Percentiles rank a stretch among this genome's conserved stretches.
Conservation (phyloP, 2,329 filamentous ascomycete species). For the Cytospora piceae region DNA sequence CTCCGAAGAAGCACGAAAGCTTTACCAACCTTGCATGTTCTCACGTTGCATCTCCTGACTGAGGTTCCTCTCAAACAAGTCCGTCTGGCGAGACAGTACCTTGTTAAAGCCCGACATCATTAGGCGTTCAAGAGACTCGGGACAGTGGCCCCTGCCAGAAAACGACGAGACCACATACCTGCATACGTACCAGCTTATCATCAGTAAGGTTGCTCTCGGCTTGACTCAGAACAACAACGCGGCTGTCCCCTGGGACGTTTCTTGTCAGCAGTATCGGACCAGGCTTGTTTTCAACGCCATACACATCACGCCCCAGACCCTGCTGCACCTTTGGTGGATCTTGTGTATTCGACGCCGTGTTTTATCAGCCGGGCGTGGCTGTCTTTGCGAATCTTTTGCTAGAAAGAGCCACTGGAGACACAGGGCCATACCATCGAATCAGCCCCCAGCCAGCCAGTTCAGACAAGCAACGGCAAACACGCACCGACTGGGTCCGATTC, state of each 20-base stretch:
- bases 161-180: slow-evolving; percentile 16
- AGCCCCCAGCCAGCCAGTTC: slow-evolving; percentile 24
- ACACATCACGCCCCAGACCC: neutral
- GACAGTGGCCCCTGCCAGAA: neutral
- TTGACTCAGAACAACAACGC: slow-evolving; percentile 16
- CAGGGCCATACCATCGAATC: slow-evolving; percentile 27
- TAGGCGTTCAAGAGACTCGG: slow-evolving; percentile 4
- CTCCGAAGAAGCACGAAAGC: slow-evolving; percentile 4
- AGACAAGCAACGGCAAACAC: slow-evolving; percentile 24
- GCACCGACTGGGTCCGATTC: slow-evolving; percentile 16
- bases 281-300: slow-evolving; percentile 13
- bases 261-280: slow-evolving; percentile 4
- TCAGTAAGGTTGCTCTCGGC: slow-evolving; percentile 2
- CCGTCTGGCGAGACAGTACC: slow-evolving; percentile 30
- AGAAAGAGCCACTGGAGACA: slow-evolving; percentile 26
- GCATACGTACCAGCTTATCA: neutral
- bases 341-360: slow-evolving; percentile 25
- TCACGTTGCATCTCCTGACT: slow-evolving; percentile 8
- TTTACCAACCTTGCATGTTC: slow-evolving; percentile 15
- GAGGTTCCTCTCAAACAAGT: slow-evolving; percentile 25
- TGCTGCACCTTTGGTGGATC: slow-evolving; percentile 13
- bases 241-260: slow-evolving; percentile 3
- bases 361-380: slow-evolving; percentile 20
- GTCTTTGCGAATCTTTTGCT: slow-evolving; percentile 15
- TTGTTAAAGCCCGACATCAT: slow-evolving; percentile 16